Percentiles rank a stretch among this genome's conserved stretches.
These are phyloP conservation scores for Zoysia japonica DNA, from an alignment of 176 grass and related monocot genomes.

Conservation along the genomic window DNA sequence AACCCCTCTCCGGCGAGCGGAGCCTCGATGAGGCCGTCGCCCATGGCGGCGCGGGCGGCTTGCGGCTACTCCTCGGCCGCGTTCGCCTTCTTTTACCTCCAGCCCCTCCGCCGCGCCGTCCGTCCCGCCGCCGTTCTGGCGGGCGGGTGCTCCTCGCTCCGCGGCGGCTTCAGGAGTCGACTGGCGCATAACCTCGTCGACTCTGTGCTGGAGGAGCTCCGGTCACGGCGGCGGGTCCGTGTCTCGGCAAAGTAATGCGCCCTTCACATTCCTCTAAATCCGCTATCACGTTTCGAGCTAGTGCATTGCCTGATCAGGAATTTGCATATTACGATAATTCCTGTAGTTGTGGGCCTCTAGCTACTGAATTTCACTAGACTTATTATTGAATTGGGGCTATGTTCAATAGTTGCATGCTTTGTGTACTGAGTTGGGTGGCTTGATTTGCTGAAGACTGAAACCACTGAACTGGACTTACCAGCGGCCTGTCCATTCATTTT, in stretches of 20 bases:
- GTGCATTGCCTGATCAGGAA: background rate
- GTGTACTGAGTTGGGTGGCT: background rate
- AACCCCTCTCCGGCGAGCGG: background rate
- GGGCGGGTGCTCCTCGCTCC: slow-evolving; percentile 18
- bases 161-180: slow-evolving; percentile 29
- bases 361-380: background rate
- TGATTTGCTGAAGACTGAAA: background rate
- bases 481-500: background rate
- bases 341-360: background rate
- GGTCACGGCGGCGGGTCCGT: slow-evolving; percentile 32
- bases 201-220: slow-evolving; percentile 72
- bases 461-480: slow-evolving; percentile 1
- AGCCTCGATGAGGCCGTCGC: slow-evolving; percentile 34
- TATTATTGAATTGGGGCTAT: background rate
- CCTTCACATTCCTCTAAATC: background rate
- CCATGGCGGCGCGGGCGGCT: slow-evolving; percentile 55
- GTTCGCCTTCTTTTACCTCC: slow-evolving; percentile 53
- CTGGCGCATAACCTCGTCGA: slow-evolving; percentile 56
- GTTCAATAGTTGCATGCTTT: background rate
- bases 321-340: background rate
- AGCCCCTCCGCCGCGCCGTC: slow-evolving; percentile 39
- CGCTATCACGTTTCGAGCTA: background rate
- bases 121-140: background rate
- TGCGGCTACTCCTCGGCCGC: slow-evolving; percentile 50
- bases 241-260: slow-evolving; percentile 59